phyloP scores from a whole-genome alignment of 1,284 basidiomycete genomes.

The Cutaneotrichosporon dermatis region DNA sequence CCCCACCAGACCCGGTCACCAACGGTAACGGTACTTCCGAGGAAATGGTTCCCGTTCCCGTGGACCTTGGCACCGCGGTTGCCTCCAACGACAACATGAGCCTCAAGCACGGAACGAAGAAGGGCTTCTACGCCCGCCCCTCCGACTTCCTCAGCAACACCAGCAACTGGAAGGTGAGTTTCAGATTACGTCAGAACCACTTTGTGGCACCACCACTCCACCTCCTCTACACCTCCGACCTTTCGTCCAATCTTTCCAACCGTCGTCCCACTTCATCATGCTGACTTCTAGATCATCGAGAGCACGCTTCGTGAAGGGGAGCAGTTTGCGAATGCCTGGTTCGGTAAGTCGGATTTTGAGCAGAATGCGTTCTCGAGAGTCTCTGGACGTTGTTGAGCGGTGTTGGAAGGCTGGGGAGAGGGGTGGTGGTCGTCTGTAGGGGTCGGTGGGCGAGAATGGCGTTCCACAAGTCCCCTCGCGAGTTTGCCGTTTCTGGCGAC shows the following conservation, averaged over 20 bases:
- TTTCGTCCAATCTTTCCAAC: too few relatives aligned
- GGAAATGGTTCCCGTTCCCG: constrained; percentile 26
- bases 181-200: too few relatives aligned
- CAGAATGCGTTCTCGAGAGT: neutral
- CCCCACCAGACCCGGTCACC: constrained; percentile 28
- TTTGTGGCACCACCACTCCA: too few relatives aligned
- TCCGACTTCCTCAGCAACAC: constrained; percentile 88
- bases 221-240: neutral
- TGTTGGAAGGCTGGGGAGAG: neutral
- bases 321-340: constrained; percentile 93
- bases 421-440: too few relatives aligned
- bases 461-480: too few relatives aligned
- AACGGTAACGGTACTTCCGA: constrained; percentile 46
- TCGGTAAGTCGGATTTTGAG: constrained; percentile 9
- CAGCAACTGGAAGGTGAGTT: constrained; percentile 70
- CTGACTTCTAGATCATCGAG: constrained; percentile 69
- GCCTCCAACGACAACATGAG: constrained; percentile 46
- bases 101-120: constrained; percentile 47
- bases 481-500: too few relatives aligned
- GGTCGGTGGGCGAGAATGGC: too few relatives aligned
- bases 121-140: constrained; percentile 81
- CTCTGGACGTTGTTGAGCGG: neutral
- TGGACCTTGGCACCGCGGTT: constrained; percentile 33
- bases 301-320: constrained; percentile 96
- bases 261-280: too few relatives aligned